Percentiles rank a stretch among this genome's conserved stretches.
Conservation (phyloP, 139 green algal genomes). For the Coccomyxa sp. region DNA sequence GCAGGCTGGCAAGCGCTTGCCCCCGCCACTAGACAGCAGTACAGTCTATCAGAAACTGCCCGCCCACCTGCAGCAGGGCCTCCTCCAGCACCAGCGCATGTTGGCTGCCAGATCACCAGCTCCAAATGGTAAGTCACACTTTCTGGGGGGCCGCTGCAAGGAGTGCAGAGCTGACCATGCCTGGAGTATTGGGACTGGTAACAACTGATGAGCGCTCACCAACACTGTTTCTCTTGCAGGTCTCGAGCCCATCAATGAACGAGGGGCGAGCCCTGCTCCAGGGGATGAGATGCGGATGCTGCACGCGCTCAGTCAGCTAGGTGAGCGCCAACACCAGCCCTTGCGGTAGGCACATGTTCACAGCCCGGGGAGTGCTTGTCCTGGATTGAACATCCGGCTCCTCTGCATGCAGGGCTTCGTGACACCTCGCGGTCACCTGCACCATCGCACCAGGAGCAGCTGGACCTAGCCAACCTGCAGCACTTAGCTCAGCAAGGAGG, state of each 20-base stretch:
- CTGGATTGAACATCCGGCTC: background rate
- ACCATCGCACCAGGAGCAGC: constrained; percentile 18
- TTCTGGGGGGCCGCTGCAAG: too few species aligned
- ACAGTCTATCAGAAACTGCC: constrained; percentile 76
- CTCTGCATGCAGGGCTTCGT: constrained; percentile 3
- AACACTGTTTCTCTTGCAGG: constrained; percentile 31
- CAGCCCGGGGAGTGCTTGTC: background rate
- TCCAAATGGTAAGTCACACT: background rate
- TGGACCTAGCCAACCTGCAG: constrained; percentile 7
- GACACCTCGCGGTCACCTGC: constrained; percentile 5
- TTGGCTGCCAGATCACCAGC: background rate
- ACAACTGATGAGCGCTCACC: too few species aligned
- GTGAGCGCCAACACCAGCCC: constrained; percentile 8
- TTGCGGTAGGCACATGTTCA: background rate
- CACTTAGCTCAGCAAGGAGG: constrained; percentile 6
- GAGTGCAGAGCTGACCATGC: too few species aligned
- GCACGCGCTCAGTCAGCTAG: constrained; percentile 45
- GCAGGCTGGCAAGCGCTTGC: constrained; percentile 70
- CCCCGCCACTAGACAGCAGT: constrained; percentile 66
- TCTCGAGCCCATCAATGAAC: constrained; percentile 65
- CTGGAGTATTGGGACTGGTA: too few species aligned
- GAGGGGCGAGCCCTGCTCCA: constrained; percentile 16
- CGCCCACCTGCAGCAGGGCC: constrained; percentile 24
- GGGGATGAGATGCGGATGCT: constrained; percentile 28
- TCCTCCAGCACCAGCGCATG: background rate